Evolutionary conservation across 345 rosid species (phyloP).

Genomic region (Eucalyptus cloeziana): DNA sequence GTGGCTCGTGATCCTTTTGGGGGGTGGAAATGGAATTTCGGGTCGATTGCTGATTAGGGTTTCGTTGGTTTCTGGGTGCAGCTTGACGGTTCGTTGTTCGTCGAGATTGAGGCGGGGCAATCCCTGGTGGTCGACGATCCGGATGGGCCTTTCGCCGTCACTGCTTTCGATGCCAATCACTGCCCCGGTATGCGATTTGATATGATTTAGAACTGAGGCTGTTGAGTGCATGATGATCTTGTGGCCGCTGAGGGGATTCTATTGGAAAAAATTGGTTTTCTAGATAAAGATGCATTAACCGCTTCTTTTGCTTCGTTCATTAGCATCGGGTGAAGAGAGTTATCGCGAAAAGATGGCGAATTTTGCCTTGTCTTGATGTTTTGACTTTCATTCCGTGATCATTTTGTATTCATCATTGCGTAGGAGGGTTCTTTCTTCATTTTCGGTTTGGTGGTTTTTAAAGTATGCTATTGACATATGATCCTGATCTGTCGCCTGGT

Average conservation of each 20-base stretch:
- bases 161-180: conserved; percentile 82
- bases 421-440: not conserved
- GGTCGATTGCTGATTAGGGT: not conserved
- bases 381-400: not conserved
- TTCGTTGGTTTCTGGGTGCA: not conserved
- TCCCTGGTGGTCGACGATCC: conserved; percentile 41
- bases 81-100: conserved; percentile 52
- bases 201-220: not conserved
- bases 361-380: not conserved
- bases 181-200: conserved; percentile 34
- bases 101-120: conserved; percentile 55
- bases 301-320: not conserved
- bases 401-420: not conserved
- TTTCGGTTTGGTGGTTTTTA: not conserved
- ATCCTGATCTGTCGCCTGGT: not conserved
- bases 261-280: not conserved
- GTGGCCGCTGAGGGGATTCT: not conserved
- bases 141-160: conserved; percentile 46
- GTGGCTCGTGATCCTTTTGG: not conserved
- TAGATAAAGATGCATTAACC: not conserved
- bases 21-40: not conserved
- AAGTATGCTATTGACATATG: conserved; percentile 6
- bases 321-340: not conserved
- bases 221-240: not conserved
- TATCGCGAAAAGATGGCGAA: not conserved